phyloP scores from a whole-genome alignment of 495 filamentous ascomycete genomes.

The Tuber microsphaerosporum region DNA sequence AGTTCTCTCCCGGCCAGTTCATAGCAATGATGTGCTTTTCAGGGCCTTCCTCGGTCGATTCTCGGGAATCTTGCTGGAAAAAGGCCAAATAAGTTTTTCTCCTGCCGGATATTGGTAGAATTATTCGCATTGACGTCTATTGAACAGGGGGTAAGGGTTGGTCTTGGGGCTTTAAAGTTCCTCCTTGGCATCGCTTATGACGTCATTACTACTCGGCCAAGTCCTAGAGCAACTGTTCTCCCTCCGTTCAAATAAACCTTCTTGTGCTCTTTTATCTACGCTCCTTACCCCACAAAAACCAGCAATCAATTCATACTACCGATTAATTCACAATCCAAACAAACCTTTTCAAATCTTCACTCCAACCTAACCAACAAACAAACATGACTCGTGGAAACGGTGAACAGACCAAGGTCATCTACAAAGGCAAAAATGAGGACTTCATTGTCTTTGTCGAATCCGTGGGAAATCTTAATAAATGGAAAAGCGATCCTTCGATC shows the following conservation, averaged over 20 bases:
- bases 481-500: slow-evolving; percentile 71
- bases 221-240: background rate
- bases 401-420: slow-evolving; percentile 71
- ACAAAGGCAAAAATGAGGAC: slow-evolving; percentile 80
- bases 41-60: no score
- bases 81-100: background rate
- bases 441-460: slow-evolving; percentile 87
- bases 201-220: background rate
- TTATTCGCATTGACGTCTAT: background rate
- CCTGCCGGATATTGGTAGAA: background rate
- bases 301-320: background rate
- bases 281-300: background rate
- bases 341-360: background rate
- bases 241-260: background rate
- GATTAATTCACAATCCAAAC: background rate
- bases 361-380: slow-evolving; percentile 34
- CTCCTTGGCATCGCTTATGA: background rate
- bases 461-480: slow-evolving; percentile 62
- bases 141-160: background rate
- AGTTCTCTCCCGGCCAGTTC: background rate
- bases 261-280: background rate
- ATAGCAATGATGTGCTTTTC: no score
- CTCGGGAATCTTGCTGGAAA: background rate
- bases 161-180: background rate
- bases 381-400: slow-evolving; percentile 76